Conservation (phyloP, 2,329 filamentous ascomycete species). For the Sphaerulina musiva region DNA sequence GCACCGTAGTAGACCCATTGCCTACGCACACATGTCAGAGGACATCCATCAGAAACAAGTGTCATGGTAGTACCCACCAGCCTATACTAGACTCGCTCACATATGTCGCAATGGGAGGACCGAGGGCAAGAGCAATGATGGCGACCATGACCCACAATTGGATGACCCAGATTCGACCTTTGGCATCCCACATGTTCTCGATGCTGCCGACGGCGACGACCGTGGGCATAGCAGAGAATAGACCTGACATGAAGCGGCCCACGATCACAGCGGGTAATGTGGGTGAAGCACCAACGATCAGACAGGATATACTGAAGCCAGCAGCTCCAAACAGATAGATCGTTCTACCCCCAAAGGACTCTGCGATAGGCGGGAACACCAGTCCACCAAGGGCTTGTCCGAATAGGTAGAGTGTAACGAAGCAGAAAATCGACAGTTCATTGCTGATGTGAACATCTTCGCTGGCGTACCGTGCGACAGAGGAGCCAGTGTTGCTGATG, state of each 20-base stretch:
- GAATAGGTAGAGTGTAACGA: slow-evolving; percentile 17
- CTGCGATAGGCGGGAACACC: slow-evolving; percentile 37
- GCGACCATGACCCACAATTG: slow-evolving; percentile 42
- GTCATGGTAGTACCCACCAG: slow-evolving; percentile 15
- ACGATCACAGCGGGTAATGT: slow-evolving; percentile 36
- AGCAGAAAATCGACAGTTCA: slow-evolving; percentile 18
- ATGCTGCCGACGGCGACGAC: slow-evolving; percentile 45
- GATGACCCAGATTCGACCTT: slow-evolving; percentile 43
- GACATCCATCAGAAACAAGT: not conserved
- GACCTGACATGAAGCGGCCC: slow-evolving; percentile 41
- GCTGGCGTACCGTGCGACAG: slow-evolving; percentile 14
- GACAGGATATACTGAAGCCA: slow-evolving; percentile 32
- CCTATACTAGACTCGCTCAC: slow-evolving; percentile 14
- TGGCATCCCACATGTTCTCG: slow-evolving; percentile 40
- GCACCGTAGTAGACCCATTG: slow-evolving; percentile 43
- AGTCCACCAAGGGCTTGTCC: slow-evolving; percentile 35
- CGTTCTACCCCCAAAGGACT: slow-evolving; percentile 34
- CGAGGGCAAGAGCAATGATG: slow-evolving; percentile 41
- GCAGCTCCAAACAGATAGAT: slow-evolving; percentile 35
- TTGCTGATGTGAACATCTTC: slow-evolving; percentile 17
- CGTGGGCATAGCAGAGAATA: slow-evolving; percentile 44
- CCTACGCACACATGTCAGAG: slow-evolving; percentile 26
- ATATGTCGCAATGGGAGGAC: slow-evolving; percentile 39
- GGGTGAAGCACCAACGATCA: slow-evolving; percentile 37
- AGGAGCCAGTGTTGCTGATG: slow-evolving; percentile 21